phyloP scores from a whole-genome alignment of 257 asterid genomes.

The Echites panduratus region DNA sequence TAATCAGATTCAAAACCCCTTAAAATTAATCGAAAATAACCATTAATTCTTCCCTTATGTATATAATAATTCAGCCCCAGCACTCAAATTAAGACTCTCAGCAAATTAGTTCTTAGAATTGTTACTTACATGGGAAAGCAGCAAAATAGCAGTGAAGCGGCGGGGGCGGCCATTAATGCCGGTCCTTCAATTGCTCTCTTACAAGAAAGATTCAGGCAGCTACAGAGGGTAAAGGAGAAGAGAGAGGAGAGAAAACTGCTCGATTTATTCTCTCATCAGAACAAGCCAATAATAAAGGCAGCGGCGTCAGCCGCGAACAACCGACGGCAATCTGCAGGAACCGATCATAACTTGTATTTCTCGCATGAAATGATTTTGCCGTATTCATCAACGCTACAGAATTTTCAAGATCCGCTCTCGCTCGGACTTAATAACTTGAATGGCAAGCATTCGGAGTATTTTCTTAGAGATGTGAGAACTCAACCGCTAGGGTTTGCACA shows the following conservation, averaged over 20 bases:
- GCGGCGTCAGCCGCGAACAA: no score
- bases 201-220: conserved; percentile 32
- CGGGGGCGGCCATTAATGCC: conserved; percentile 2
- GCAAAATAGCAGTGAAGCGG: conserved; percentile 1
- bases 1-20: not conserved
- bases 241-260: conserved; percentile 15
- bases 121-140: conserved; percentile 23
- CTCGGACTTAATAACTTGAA: conserved; percentile 17
- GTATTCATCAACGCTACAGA: not conserved
- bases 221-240: conserved; percentile 23
- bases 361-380: not conserved
- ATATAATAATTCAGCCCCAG: not conserved
- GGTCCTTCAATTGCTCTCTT: conserved; percentile 31
- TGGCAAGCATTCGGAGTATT: conserved; percentile 8
- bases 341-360: not conserved
- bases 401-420: conserved; percentile 15
- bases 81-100: not conserved
- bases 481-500: conserved; percentile 7
- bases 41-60: conserved; percentile 1
- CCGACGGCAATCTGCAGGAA: no score
- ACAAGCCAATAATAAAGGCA: no score
- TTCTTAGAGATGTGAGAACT: not conserved
- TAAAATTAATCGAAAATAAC: not conserved
- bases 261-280: not conserved
- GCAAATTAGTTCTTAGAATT: no score